Evolutionary conservation across 202 grass and related monocot species (phyloP).

Genomic region (Carex arenaria): DNA sequence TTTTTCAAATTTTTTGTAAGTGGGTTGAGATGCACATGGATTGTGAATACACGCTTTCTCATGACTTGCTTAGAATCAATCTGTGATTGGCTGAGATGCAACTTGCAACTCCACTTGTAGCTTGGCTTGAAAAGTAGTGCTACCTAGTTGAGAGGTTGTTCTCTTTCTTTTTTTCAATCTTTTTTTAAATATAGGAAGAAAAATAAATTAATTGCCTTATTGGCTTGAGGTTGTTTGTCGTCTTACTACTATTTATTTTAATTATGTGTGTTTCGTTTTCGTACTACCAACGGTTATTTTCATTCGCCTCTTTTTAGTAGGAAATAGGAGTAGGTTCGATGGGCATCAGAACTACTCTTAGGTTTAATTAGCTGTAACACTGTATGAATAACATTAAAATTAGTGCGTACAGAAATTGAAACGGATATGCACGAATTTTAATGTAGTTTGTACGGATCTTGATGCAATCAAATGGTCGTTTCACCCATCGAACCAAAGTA

Average conservation of each 20-base stretch:
- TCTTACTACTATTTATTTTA: neutral
- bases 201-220: neutral
- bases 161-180: neutral
- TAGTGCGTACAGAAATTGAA: too few relatives aligned
- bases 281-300: neutral
- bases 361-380: too few relatives aligned
- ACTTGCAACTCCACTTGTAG: constrained; percentile 17
- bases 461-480: too few relatives aligned
- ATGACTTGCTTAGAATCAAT: constrained; percentile 11
- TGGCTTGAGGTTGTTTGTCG: constrained; percentile 3
- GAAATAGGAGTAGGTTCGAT: too few relatives aligned
- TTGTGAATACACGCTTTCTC: constrained; percentile 5
- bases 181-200: neutral
- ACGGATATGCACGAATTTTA: too few relatives aligned
- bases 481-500: too few relatives aligned
- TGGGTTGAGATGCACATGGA: neutral
- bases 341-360: too few relatives aligned
- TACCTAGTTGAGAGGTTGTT: neutral
- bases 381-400: too few relatives aligned
- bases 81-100: constrained; percentile 13
- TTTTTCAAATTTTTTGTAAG: neutral
- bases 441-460: too few relatives aligned
- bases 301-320: neutral
- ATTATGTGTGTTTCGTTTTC: neutral
- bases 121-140: constrained; percentile 23